phyloP scores from a whole-genome alignment of 768 basidiomycete species.

The Mycena crocata region DNA sequence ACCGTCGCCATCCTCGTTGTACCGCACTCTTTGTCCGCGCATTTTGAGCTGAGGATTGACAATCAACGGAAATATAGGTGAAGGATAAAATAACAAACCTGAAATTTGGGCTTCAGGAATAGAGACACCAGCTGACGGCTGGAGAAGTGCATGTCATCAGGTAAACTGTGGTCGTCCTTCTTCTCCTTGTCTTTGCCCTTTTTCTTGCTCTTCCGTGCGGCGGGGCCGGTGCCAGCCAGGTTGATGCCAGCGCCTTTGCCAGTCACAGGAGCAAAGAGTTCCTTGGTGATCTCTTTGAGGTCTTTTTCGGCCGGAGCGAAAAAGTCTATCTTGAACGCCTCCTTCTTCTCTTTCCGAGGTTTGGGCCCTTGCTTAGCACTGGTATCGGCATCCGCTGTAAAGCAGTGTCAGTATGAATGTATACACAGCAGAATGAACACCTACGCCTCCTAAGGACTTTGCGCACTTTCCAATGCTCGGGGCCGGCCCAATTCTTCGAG shows the following conservation, averaged over 20 bases:
- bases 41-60: constrained; percentile 78
- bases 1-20: constrained; percentile 76
- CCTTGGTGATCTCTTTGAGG: constrained; percentile 70
- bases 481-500: constrained; percentile 97
- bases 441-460: constrained; percentile 83
- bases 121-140: constrained; percentile 89
- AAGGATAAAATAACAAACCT: constrained; percentile 62
- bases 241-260: constrained; percentile 78
- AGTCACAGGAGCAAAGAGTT: constrained; percentile 83
- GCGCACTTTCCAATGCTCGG: constrained; percentile 97
- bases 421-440: constrained; percentile 36
- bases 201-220: constrained; percentile 53
- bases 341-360: constrained; percentile 76
- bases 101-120: constrained; percentile 96
- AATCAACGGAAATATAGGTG: not conserved
- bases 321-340: constrained; percentile 88
- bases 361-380: constrained; percentile 65
- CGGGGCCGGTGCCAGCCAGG: constrained; percentile 64
- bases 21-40: constrained; percentile 75
- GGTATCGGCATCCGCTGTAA: constrained; percentile 50
- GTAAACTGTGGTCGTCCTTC: constrained; percentile 81
- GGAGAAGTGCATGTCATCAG: constrained; percentile 98
- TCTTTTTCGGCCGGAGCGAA: constrained; percentile 67
- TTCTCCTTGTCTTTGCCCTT: constrained; percentile 68
- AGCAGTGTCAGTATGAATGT: constrained; percentile 23